Percentiles rank a stretch among this genome's conserved stretches.
These are phyloP conservation scores for Galerina marginata DNA, from an alignment of 768 basidiomycete species.

Conservation along the genomic window DNA sequence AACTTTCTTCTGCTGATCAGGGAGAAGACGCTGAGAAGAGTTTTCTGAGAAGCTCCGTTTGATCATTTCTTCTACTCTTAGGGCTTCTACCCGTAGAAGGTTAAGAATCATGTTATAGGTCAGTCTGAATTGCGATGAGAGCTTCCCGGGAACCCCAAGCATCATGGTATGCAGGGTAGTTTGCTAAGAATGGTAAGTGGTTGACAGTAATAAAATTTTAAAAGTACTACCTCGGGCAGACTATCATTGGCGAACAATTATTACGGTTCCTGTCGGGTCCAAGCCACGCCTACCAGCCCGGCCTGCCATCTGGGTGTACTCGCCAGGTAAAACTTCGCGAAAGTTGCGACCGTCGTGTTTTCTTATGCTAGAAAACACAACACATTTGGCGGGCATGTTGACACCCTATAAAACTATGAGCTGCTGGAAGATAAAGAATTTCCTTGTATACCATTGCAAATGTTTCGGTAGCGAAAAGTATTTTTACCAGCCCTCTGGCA, in stretches of 20 bases:
- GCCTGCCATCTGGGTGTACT: conserved; percentile 99
- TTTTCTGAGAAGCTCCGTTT: conserved; percentile 99
- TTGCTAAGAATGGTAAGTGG: conserved; percentile 52
- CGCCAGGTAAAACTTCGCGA: conserved; percentile 87
- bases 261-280: conserved; percentile 94
- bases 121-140: conserved; percentile 94
- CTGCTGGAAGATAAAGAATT: background rate
- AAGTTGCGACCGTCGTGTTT: conserved; percentile 96
- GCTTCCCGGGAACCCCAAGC: conserved; percentile 89
- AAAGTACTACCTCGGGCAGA: conserved; percentile 78
- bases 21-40: conserved; percentile 87
- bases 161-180: conserved; percentile 84
- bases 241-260: conserved; percentile 87
- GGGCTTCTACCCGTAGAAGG: conserved; percentile 91
- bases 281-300: conserved; percentile 95
- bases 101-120: conserved; percentile 99
- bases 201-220: background rate
- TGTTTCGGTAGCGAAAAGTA: conserved; percentile 97
- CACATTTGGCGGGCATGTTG: conserved; percentile 98
- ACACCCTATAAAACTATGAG: conserved; percentile 69
- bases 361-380: conserved; percentile 92
- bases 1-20: conserved; percentile 92
- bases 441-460: conserved; percentile 88
- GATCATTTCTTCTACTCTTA: conserved; percentile 99
- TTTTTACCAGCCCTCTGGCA: conserved; percentile 92